A percentile compares a stretch with the other conserved stretches of the same genome.
These are phyloP conservation scores for Pythium plurisporium DNA, from an alignment of 352 stramenopile species.

Conservation along the genomic window DNA sequence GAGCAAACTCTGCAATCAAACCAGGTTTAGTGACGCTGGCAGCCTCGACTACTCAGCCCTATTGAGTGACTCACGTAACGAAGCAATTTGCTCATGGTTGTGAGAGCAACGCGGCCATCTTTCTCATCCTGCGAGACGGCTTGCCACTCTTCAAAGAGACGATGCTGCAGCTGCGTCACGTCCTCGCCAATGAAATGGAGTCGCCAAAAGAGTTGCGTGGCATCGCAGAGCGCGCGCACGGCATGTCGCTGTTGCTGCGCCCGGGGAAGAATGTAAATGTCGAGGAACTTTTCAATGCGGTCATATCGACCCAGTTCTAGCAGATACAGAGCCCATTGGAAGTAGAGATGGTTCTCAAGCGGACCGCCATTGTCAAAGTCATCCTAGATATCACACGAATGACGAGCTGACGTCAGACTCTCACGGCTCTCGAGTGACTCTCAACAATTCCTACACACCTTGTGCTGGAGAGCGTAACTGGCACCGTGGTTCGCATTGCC, in stretches of 20 bases:
- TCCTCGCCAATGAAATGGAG: constrained; percentile 74
- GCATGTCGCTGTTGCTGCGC: constrained; percentile 45
- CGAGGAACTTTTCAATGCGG: constrained; percentile 76
- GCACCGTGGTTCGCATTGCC: constrained; percentile 83
- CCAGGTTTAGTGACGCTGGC: neutral
- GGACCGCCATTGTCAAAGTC: constrained; percentile 72
- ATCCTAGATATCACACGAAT: constrained; percentile 25
- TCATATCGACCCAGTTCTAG: constrained; percentile 80
- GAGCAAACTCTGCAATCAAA: constrained; percentile 44
- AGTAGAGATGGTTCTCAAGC: constrained; percentile 70
- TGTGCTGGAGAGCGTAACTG: constrained; percentile 79
- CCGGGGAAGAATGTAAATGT: constrained; percentile 61
- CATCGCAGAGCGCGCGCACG: constrained; percentile 55
- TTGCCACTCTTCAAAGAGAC: constrained; percentile 53
- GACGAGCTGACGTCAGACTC: neutral
- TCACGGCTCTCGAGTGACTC: too few relatives aligned
- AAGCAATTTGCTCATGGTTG: constrained; percentile 47
- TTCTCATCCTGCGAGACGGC: constrained; percentile 26
- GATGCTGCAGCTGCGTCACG: constrained; percentile 43
- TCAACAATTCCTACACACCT: too few relatives aligned
- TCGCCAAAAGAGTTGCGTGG: constrained; percentile 82
- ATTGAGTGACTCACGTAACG: constrained; percentile 40
- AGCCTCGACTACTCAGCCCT: neutral
- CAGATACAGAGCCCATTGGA: constrained; percentile 80
- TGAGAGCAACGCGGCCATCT: constrained; percentile 30